These are phyloP conservation scores for Arbutus unedo DNA, from an alignment of 148 eudicot genomes.

Conservation along the genomic window DNA sequence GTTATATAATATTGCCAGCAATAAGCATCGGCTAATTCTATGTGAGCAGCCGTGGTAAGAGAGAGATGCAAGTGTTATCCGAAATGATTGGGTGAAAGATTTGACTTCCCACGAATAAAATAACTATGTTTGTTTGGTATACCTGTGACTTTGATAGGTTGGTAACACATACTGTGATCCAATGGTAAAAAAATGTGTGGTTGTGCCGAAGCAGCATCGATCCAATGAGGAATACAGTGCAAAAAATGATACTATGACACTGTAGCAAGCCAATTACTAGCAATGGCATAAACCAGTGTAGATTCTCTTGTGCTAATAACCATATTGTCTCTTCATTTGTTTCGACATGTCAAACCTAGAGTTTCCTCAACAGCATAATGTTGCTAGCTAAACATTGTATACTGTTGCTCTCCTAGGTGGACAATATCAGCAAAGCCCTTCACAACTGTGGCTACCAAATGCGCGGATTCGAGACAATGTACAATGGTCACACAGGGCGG, in stretches of 20 bases:
- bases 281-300: not conserved
- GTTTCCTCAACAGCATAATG: not conserved
- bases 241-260: not conserved
- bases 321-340: too few relatives aligned
- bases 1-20: not conserved
- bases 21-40: too few relatives aligned
- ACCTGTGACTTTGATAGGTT: not conserved
- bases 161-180: not conserved
- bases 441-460: conserved; percentile 96
- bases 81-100: not conserved
- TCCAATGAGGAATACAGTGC: not conserved
- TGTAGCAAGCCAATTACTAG: not conserved
- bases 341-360: not conserved
- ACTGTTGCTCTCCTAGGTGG: conserved; percentile 40
- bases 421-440: conserved; percentile 88
- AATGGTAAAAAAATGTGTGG: not conserved
- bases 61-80: too few relatives aligned
- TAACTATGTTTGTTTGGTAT: not conserved
- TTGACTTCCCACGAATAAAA: not conserved
- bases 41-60: too few relatives aligned
- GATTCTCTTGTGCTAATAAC: not conserved
- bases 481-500: conserved; percentile 91
- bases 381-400: not conserved
- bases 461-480: conserved; percentile 97
- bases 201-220: not conserved